phyloP scores from a whole-genome alignment of 2,329 filamentous ascomycete genomes.

The Taxawa tesnikishii region DNA sequence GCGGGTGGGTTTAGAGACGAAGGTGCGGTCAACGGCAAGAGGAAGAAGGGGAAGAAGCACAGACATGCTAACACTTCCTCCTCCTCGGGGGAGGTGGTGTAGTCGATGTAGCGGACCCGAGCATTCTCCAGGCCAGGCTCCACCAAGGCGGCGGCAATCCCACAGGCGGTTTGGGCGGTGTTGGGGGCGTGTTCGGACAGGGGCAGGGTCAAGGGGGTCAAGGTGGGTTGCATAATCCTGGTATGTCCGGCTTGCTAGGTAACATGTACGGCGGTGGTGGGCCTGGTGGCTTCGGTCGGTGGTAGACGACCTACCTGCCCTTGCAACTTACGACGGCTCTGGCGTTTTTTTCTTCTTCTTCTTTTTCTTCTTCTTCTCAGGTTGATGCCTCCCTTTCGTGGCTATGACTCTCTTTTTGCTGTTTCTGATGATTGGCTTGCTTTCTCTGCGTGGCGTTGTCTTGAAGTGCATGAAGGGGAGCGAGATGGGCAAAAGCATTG shows the following conservation, averaged over 20 bases:
- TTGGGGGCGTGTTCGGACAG: no score
- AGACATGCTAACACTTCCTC: conserved; percentile 99
- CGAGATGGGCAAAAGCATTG: conserved; percentile 9
- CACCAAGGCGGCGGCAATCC: conserved; percentile 58
- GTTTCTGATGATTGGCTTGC: neutral
- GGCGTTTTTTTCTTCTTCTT: conserved; percentile 1
- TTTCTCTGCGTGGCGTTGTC: conserved; percentile 4
- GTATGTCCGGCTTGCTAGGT: conserved; percentile 82
- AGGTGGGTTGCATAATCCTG: conserved; percentile 18
- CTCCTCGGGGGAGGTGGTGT: conserved; percentile 97
- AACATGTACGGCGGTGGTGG: conserved; percentile 59
- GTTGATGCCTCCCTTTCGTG: conserved; percentile 2
- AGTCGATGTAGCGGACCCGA: conserved; percentile 99
- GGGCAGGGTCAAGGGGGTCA: conserved; percentile 76
- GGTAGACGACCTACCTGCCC: conserved; percentile 38
- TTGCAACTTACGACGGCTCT: conserved; percentile 1
- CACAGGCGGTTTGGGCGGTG: conserved; percentile 38
- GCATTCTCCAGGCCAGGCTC: conserved; percentile 96
- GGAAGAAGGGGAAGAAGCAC: conserved; percentile 99
- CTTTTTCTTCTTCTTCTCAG: neutral
- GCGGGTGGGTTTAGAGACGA: no score
- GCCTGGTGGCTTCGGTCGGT: conserved; percentile 33
- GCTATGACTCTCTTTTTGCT: conserved; percentile 5
- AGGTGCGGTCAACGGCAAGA: conserved; percentile 51
- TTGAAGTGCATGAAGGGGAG: no score